These are phyloP conservation scores for Aspergillus terreus DNA, from an alignment of 2,329 filamentous ascomycete species.

Conservation along the genomic window DNA sequence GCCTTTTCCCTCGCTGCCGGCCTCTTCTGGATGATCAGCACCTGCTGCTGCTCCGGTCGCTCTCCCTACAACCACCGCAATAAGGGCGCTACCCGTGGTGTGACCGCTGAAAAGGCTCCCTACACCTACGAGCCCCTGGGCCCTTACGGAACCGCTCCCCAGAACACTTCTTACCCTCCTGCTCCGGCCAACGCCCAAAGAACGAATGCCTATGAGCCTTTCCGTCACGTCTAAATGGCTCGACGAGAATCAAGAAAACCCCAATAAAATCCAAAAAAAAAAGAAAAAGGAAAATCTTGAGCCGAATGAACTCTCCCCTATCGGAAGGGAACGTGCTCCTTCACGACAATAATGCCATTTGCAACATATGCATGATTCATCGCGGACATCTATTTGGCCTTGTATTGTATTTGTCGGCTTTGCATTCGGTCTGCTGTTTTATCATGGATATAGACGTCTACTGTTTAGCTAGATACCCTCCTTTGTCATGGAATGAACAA, in stretches of 20 bases:
- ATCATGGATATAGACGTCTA: conserved; percentile 14
- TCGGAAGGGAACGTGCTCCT: not conserved
- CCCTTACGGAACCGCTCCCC: conserved; percentile 19
- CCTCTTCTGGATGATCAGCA: conserved; percentile 87
- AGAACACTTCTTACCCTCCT: conserved; percentile 26
- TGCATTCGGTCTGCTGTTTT: conserved; percentile 1
- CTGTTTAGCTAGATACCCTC: conserved; percentile 18
- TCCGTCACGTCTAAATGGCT: conserved; percentile 31
- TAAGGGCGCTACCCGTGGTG: conserved; percentile 36
- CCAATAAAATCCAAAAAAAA: conserved; percentile 3
- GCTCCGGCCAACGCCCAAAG: conserved; percentile 17
- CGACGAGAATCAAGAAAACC: not conserved
- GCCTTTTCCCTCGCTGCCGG: conserved; percentile 71
- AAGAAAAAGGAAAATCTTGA: not conserved
- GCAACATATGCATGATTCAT: conserved; percentile 2
- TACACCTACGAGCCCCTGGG: conserved; percentile 58
- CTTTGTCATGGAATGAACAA: not conserved
- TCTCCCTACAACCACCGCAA: conserved; percentile 43
- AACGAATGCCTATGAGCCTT: conserved; percentile 34
- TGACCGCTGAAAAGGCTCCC: conserved; percentile 57
- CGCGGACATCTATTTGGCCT: not conserved
- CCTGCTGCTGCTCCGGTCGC: conserved; percentile 84
- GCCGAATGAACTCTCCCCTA: not conserved
- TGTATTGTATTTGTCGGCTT: conserved; percentile 6
- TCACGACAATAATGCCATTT: conserved; percentile 15